Percentiles rank a stretch among this genome's conserved stretches.
Conservation (phyloP, 2,329 filamentous ascomycete species). For the Arachnomyces sp. region DNA sequence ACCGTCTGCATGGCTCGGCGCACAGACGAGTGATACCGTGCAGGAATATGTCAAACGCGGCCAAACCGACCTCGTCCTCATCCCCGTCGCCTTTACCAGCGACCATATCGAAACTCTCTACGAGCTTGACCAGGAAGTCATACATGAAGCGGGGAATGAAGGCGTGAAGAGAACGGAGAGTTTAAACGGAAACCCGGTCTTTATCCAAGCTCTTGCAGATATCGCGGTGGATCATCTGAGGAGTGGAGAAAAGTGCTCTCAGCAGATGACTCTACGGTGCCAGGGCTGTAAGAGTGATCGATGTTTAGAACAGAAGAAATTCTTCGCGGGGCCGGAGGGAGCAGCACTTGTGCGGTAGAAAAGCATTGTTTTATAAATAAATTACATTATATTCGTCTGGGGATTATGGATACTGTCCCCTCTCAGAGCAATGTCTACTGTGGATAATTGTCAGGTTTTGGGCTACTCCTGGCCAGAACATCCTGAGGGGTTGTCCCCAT, state of each 20-base stretch:
- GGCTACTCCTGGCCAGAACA: too few relatives aligned
- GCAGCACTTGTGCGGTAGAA: constrained; percentile 25
- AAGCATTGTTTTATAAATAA: constrained; percentile 1
- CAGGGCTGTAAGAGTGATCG: constrained; percentile 86
- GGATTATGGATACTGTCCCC: too few relatives aligned
- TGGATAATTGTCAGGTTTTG: too few relatives aligned
- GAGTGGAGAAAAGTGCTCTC: constrained; percentile 61
- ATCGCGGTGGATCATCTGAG: constrained; percentile 73
- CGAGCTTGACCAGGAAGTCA: constrained; percentile 90
- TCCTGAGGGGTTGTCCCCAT: too few relatives aligned
- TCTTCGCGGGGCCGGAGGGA: constrained; percentile 45
- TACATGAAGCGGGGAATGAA: constrained; percentile 66
- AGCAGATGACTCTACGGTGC: constrained; percentile 83
- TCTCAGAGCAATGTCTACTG: too few relatives aligned
- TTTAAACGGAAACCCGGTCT: constrained; percentile 80
- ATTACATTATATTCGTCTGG: too few relatives aligned
- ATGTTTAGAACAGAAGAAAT: constrained; percentile 65
- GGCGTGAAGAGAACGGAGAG: constrained; percentile 88
- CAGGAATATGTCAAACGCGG: constrained; percentile 83
- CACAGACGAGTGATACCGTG: constrained; percentile 83
- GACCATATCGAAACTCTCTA: constrained; percentile 97
- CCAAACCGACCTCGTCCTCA: constrained; percentile 80
- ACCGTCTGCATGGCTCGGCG: constrained; percentile 87
- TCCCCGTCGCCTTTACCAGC: constrained; percentile 96
- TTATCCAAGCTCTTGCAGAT: constrained; percentile 82